phyloP scores from a whole-genome alignment of 2,329 filamentous ascomycete species.

The Scedosporium boydii region DNA sequence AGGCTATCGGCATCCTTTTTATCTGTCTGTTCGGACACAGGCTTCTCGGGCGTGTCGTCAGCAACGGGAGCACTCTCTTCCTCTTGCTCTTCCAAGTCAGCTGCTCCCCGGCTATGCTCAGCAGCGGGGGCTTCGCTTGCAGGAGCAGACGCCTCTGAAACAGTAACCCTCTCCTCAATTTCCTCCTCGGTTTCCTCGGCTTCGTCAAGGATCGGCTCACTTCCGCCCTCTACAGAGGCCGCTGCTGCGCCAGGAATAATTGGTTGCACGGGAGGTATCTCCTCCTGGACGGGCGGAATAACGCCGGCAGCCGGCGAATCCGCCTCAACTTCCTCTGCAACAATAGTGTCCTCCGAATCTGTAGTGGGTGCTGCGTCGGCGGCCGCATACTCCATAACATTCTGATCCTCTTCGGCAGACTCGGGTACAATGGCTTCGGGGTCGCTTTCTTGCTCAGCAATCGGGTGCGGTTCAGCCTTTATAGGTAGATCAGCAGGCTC shows the following conservation, averaged over 20 bases:
- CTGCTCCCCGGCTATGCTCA: neutral
- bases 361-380: constrained; percentile 16
- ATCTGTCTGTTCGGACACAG: neutral
- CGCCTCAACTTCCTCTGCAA: constrained; percentile 19
- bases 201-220: neutral
- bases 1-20: neutral
- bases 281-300: constrained; percentile 10
- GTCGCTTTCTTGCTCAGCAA: neutral
- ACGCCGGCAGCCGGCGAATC: constrained; percentile 15
- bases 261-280: constrained; percentile 8
- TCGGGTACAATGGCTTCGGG: neutral
- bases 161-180: constrained; percentile 8
- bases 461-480: neutral
- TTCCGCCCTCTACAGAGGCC: neutral
- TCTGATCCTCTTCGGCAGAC: neutral
- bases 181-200: neutral
- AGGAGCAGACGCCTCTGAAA: constrained; percentile 12
- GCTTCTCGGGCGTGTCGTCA: neutral
- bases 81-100: constrained; percentile 11
- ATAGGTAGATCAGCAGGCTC: neutral
- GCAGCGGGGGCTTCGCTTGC: constrained; percentile 3
- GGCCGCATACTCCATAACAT: neutral
- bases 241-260: neutral
- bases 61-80: neutral
- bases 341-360: constrained; percentile 17